Conservation (phyloP, 2,329 filamentous ascomycete genomes). For the Lachnellula occidentalis region DNA sequence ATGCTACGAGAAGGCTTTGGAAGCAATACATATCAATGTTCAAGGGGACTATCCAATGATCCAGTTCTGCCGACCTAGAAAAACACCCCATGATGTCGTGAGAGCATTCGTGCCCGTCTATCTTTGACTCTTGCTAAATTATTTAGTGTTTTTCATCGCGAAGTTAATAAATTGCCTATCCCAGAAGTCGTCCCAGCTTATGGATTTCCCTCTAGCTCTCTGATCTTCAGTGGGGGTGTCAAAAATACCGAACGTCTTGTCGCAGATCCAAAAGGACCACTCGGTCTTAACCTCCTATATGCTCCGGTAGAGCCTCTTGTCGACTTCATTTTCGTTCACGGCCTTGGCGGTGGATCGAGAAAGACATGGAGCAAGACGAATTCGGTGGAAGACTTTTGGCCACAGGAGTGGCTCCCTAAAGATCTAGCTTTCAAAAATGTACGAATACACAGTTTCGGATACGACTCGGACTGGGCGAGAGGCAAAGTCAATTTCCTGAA, state of each 20-base stretch:
- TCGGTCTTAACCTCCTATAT: slow-evolving; percentile 13
- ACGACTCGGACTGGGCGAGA: slow-evolving; percentile 31
- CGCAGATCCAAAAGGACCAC: slow-evolving; percentile 3
- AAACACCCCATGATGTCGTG: neutral
- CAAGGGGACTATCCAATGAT: too few species aligned
- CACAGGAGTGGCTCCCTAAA: slow-evolving; percentile 30
- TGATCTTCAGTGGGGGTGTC: neutral
- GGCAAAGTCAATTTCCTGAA: slow-evolving; percentile 9
- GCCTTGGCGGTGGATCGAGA: slow-evolving; percentile 33
- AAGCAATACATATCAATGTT: too few species aligned
- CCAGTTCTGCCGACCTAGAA: neutral
- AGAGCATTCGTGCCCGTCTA: neutral
- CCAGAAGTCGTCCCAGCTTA: too few species aligned
- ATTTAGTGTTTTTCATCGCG: too few species aligned
- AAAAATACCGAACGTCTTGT: neutral
- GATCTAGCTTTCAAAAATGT: slow-evolving; percentile 31
- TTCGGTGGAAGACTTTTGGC: slow-evolving; percentile 30
- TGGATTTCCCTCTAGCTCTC: too few species aligned
- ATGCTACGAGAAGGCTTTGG: too few species aligned
- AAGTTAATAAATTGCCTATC: too few species aligned
- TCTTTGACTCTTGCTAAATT: too few species aligned
- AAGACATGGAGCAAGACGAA: slow-evolving; percentile 33
- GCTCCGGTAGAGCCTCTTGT: slow-evolving; percentile 25
- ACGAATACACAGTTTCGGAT: slow-evolving; percentile 33
- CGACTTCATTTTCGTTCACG: slow-evolving; percentile 39